Percentiles rank a stretch among this genome's conserved stretches.
These are phyloP conservation scores for Cercophora sp. DNA, from an alignment of 495 filamentous ascomycete species.

Conservation along the genomic window DNA sequence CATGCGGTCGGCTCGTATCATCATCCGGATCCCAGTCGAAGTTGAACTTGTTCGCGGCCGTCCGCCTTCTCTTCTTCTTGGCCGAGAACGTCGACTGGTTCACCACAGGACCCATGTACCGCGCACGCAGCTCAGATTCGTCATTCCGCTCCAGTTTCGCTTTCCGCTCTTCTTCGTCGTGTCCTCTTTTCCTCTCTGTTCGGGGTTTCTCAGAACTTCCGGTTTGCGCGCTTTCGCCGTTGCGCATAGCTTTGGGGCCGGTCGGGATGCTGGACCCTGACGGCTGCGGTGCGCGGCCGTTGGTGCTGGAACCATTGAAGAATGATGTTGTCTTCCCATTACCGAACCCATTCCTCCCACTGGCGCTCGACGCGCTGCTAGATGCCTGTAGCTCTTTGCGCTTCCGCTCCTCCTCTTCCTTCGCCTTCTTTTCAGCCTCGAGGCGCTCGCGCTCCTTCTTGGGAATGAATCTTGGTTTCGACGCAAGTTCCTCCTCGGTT, in stretches of 20 bases:
- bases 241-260: slow-evolving; percentile 72
- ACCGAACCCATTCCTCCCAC: too few relatives aligned
- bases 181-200: slow-evolving; percentile 23
- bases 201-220: slow-evolving; percentile 26
- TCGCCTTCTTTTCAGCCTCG: slow-evolving; percentile 74
- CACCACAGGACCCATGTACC: slow-evolving; percentile 90
- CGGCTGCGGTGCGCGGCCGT: slow-evolving; percentile 17
- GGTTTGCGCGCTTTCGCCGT: slow-evolving; percentile 53
- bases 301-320: slow-evolving; percentile 21
- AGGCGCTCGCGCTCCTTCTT: slow-evolving; percentile 85
- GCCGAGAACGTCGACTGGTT: slow-evolving; percentile 87
- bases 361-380: too few relatives aligned
- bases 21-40: slow-evolving; percentile 98
- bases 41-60: slow-evolving; percentile 96
- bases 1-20: slow-evolving; percentile 86
- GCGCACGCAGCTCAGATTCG: slow-evolving; percentile 69
- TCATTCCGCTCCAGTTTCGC: slow-evolving; percentile 65
- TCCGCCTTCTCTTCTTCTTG: slow-evolving; percentile 92
- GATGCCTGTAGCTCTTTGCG: not conserved
- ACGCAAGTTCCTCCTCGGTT: slow-evolving; percentile 40
- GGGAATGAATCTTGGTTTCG: slow-evolving; percentile 88
- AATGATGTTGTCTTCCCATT: too few relatives aligned
- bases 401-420: slow-evolving; percentile 42
- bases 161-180: slow-evolving; percentile 42
- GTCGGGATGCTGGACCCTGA: slow-evolving; percentile 59